Evolutionary conservation across 2,329 filamentous ascomycete genomes (phyloP).

Genomic region (Xylariaceae sp.): DNA sequence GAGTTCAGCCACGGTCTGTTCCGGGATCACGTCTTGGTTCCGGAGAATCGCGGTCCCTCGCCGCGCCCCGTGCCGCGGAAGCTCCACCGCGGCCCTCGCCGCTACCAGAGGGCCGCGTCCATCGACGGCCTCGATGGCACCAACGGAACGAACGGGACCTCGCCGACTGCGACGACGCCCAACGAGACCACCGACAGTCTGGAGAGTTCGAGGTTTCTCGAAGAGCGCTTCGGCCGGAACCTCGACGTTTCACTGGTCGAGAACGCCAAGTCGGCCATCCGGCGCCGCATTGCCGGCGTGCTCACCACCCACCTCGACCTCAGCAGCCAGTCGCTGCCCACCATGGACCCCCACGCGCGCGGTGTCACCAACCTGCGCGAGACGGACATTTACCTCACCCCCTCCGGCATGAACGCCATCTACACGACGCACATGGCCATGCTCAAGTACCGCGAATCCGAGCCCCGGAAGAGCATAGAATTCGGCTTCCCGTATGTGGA

Average conservation of each 20-base stretch:
- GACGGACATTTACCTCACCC: constrained; percentile 82
- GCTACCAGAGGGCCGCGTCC: constrained; percentile 61
- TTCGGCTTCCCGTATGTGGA: constrained; percentile 98
- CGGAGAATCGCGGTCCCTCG: constrained; percentile 17
- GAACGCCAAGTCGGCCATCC: constrained; percentile 79
- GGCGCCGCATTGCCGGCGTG: constrained; percentile 80
- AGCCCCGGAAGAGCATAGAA: constrained; percentile 67
- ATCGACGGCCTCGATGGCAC: constrained; percentile 25
- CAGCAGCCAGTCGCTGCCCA: constrained; percentile 41
- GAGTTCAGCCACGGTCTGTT: constrained; percentile 80
- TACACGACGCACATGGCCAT: constrained; percentile 78
- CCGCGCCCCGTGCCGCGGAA: constrained; percentile 26
- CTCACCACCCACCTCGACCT: constrained; percentile 66
- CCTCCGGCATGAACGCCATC: constrained; percentile 91
- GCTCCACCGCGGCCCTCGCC: constrained; percentile 61
- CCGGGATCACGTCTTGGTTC: constrained; percentile 53
- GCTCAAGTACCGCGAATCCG: constrained; percentile 54
- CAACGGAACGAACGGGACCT: constrained; percentile 14
- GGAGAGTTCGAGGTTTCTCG: constrained; percentile 76
- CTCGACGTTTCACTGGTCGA: constrained; percentile 71
- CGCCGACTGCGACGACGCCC: constrained; percentile 8
- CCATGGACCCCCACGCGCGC: constrained; percentile 40
- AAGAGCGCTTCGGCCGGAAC: constrained; percentile 91
- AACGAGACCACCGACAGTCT: constrained; percentile 34
- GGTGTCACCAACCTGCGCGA: constrained; percentile 63